These are phyloP conservation scores for Colletotrichum gloeosporioides DNA, from an alignment of 2,329 filamentous ascomycete species.

Conservation along the genomic window DNA sequence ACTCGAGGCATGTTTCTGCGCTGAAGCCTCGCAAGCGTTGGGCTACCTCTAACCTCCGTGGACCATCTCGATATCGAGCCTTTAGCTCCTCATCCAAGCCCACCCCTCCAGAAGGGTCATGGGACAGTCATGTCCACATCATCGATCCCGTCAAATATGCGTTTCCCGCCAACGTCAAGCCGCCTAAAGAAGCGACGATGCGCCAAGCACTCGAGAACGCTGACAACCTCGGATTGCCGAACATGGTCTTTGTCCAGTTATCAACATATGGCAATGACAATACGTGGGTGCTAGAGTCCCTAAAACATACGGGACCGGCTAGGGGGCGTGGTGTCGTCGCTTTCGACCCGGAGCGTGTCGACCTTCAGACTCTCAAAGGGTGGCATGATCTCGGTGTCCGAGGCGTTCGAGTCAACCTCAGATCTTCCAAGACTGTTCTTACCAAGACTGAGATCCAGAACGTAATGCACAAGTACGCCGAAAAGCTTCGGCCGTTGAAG, in stretches of 20 bases:
- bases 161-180: too few species aligned
- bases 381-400: not conserved
- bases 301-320: too few species aligned
- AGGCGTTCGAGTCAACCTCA: not conserved
- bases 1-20: not conserved
- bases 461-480: too few species aligned
- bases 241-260: too few species aligned
- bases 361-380: not conserved
- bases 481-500: not conserved
- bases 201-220: too few species aligned
- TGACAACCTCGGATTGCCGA: too few species aligned
- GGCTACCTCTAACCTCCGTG: rapidly evolving
- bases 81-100: rapidly evolving
- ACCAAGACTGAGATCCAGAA: not conserved
- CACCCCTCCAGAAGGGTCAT: not conserved
- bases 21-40: not conserved
- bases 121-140: not conserved
- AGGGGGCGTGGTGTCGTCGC: too few species aligned
- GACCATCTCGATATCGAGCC: not conserved
- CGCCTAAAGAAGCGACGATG: too few species aligned
- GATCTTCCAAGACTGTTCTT: not conserved
- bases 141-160: not conserved
- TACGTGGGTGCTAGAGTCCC: too few species aligned
- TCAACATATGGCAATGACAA: too few species aligned
- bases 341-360: not conserved